These are phyloP conservation scores for Aquilaria agallochum DNA, from an alignment of 441 rosid genomes.

Conservation along the genomic window DNA sequence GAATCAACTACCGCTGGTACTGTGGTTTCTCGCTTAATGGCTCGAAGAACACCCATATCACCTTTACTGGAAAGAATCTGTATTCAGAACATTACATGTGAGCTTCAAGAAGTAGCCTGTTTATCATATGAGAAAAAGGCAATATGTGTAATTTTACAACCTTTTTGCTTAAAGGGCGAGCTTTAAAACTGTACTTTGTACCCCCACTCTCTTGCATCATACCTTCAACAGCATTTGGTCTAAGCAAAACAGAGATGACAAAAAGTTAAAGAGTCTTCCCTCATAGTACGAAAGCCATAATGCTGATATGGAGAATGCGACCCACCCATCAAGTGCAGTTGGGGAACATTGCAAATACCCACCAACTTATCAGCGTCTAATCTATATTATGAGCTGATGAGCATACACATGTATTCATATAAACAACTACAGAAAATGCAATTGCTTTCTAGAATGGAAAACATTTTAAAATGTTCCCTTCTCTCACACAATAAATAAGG, in stretches of 20 bases:
- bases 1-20: constrained; percentile 61
- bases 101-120: too few relatives aligned
- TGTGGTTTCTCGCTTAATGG: constrained; percentile 74
- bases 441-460: too few relatives aligned
- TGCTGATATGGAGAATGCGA: too few relatives aligned
- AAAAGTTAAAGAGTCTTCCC: constrained; percentile 1
- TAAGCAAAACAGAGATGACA: constrained; percentile 23
- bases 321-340: too few relatives aligned
- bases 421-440: too few relatives aligned
- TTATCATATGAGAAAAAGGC: not conserved
- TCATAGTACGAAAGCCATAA: not conserved
- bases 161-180: constrained; percentile 78
- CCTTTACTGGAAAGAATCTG: constrained; percentile 90
- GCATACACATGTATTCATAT: too few relatives aligned
- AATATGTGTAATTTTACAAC: constrained; percentile 28
- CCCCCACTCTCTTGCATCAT: constrained; percentile 34
- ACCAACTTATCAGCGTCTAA: too few relatives aligned
- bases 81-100: constrained; percentile 15
- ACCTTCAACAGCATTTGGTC: constrained; percentile 40
- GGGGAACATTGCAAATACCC: too few relatives aligned
- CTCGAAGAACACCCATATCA: constrained; percentile 72
- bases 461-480: too few relatives aligned
- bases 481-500: too few relatives aligned
- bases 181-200: constrained; percentile 48
- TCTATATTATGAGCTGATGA: too few relatives aligned